These are phyloP conservation scores for Ananas comosus DNA, from an alignment of 176 grass and related monocot species.

Conservation along the genomic window DNA sequence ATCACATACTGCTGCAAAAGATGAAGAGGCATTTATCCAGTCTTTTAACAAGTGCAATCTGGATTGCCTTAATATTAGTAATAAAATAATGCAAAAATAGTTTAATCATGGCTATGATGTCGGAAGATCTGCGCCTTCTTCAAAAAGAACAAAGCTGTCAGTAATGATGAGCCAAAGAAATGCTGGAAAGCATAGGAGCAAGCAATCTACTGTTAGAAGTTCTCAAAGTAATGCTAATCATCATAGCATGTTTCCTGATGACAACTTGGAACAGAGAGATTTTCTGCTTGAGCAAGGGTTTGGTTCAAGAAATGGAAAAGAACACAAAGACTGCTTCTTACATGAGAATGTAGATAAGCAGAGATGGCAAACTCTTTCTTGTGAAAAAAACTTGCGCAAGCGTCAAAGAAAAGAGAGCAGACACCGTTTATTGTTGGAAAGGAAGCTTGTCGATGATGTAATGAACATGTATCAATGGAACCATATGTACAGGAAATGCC, in stretches of 20 bases:
- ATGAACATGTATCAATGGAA: constrained; percentile 23
- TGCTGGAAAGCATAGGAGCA: constrained; percentile 18
- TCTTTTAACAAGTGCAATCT: constrained; percentile 2
- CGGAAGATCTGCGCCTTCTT: constrained; percentile 16
- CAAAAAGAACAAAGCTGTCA: constrained; percentile 25
- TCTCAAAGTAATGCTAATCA: constrained; percentile 17
- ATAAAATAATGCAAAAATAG: constrained; percentile 24
- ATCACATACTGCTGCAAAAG: constrained; percentile 12
- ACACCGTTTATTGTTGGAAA: constrained; percentile 26
- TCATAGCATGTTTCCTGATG: constrained; percentile 12
- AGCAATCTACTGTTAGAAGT: constrained; percentile 24
- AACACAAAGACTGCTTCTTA: constrained; percentile 9
- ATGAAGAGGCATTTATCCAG: constrained; percentile 5
- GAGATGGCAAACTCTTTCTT: constrained; percentile 6
- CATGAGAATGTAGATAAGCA: constrained; percentile 5
- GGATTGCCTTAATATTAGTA: constrained; percentile 4
- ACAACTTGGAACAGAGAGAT: constrained; percentile 15
- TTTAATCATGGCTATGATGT: constrained; percentile 11
- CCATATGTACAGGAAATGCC: constrained; percentile 28
- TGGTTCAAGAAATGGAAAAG: constrained; percentile 11
- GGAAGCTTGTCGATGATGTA: constrained; percentile 18
- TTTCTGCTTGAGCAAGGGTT: constrained; percentile 18
- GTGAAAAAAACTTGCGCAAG: constrained; percentile 15
- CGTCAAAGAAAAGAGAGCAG: constrained; percentile 3
- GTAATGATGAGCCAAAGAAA: constrained; percentile 21